Conservation (phyloP, 2,329 filamentous ascomycete genomes). For the Hysterium pulicare region DNA sequence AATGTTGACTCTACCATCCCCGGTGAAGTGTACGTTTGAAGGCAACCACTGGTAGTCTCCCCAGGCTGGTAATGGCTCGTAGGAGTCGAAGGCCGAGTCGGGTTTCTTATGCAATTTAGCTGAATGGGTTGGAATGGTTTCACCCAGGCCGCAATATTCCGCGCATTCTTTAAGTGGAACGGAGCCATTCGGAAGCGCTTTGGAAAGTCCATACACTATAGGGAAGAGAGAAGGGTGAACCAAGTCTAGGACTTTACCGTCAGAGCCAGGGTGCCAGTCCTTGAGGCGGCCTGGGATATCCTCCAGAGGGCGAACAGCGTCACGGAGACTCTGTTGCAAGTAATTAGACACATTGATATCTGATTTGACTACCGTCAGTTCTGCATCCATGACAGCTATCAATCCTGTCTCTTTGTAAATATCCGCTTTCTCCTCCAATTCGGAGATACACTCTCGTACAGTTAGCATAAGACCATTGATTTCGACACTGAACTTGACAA, state of each 20-base stretch:
- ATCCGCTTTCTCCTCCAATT: constrained; percentile 51
- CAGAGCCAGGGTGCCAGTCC: constrained; percentile 61
- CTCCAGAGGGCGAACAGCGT: constrained; percentile 49
- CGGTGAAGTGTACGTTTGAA: constrained; percentile 46
- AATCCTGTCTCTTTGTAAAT: constrained; percentile 41
- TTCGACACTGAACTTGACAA: no score
- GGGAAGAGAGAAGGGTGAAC: constrained; percentile 64
- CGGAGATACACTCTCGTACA: constrained; percentile 36
- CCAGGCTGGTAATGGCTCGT: background rate
- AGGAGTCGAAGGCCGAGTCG: no score
- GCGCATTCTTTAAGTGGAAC: constrained; percentile 29
- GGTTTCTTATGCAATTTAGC: background rate
- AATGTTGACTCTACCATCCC: constrained; percentile 34
- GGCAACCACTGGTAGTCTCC: constrained; percentile 48
- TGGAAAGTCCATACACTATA: constrained; percentile 52
- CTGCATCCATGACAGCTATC: constrained; percentile 46
- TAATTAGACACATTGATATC: constrained; percentile 44
- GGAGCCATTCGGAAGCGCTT: constrained; percentile 30
- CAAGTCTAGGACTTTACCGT: constrained; percentile 58
- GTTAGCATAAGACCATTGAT: no score
- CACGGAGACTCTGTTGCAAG: constrained; percentile 42
- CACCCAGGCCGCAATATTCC: constrained; percentile 28
- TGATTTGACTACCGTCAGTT: constrained; percentile 51
- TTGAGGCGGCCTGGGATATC: constrained; percentile 47
- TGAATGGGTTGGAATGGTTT: constrained; percentile 9